Evolutionary conservation across 2,329 filamentous ascomycete genomes (phyloP), one percentile per base, ranked within the genome.

Genomic region (Xylaria sp.): DNA sequence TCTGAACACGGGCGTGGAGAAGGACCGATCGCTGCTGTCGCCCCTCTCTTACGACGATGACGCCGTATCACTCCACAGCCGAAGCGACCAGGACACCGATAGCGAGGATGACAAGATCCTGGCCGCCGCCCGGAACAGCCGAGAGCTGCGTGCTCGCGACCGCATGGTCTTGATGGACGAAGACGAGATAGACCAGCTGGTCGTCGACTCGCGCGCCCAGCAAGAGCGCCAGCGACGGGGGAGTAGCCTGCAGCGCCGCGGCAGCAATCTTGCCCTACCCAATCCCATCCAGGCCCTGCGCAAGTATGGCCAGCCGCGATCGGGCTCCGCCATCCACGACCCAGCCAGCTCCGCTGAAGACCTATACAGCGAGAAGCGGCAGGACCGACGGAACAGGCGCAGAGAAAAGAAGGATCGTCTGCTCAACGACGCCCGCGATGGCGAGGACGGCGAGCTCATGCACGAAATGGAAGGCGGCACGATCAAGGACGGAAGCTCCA

Each of bases 391-490:
- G 65, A 79, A 82, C 49, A 82, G 87, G 76, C 82, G 87, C 63
- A 80, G 81, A 72, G 82, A 83, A 74, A 88, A 87, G 80, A 84
- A 81, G 81, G 84, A 85, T 70, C 83, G 80, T 71, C 78, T 87
- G 76, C 80, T 85, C 73, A 82, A 84, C 64, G 82, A 86, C 61
- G 88, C 88, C 4, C 83, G 83, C 31, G 79, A 89, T 68, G 89
- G 89, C 64, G 92, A 93, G 77, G 89, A 93, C 72, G 90, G 91
- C 44, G 88, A 90, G 79, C 83, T 97, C 75, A 93, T 97, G 90
- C 94, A 90, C 88, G 76, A 79, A 65, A 79, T 79, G 91, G 94
- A 97, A 80, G 91, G 94, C 77, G 93, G 93, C 1, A 87, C 85
- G 2, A 86, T 92, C 76, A 89, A 86, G 69, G 89, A 91, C 57